Base-by-base conservation (phyloP, 306 rosid genomes). In the Glycine tomentella region DNA sequence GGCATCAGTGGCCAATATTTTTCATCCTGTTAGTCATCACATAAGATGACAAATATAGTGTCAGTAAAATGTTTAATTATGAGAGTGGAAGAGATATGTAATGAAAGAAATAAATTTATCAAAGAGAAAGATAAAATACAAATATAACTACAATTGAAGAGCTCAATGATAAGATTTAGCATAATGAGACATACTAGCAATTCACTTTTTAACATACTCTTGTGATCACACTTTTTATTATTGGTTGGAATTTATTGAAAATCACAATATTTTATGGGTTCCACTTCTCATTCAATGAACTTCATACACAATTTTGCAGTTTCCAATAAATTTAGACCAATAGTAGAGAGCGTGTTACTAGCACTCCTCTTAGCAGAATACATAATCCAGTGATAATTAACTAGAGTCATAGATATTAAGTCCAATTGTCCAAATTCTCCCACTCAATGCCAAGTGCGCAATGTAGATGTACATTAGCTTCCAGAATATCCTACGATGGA, bases 1-100 rank as follows among this genome's bases (percentile, higher is more conserved):
- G 99, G 97, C 99, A 95, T 87, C 53, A 93, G 82, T 3, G 94
- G 87, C 99, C 99, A 95, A 73, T 84, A 88, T 81, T 90, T 93
- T 71, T 93, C 99, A 86, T 93, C 97, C 99, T 95, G 90, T 80
- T 50, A 80, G 17, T 67, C 72, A 70, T 25, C 77, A 81, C 15
- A 65, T 13, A 80, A 57, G 78, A 78, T 42, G 80, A 76, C 51
- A 82, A 50, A 79, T 20, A 66, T 36, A 74, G 56, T 56, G 53
- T 79, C 75, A 87, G 74, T 38, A 50, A 68, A 51, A 78, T 77
- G 66, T 67, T 50, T 6, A 61, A n/a, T 61, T 52, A 44, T 33
- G 69, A 52, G 31, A 1, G 72, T 8, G 53, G 64, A 36, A 72
- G 51, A 69, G 14, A 84, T 52, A 52, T 36, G 72, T 14, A 67